phyloP scores from a whole-genome alignment of 371 early-diverging fungal genomes.

The Mucor piriformis region DNA sequence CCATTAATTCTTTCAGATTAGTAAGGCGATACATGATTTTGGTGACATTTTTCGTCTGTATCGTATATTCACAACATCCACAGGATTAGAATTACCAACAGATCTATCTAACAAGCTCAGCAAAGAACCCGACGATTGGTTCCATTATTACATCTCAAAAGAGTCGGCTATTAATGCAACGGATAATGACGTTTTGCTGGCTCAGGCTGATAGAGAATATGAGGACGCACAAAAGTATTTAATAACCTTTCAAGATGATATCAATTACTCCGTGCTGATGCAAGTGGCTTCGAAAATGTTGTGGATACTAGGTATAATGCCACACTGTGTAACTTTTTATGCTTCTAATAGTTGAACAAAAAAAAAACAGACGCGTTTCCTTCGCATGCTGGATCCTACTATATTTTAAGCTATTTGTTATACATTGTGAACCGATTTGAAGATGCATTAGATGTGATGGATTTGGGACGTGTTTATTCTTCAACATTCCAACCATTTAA shows the following conservation, averaged over 20 bases:
- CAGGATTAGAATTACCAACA: conserved; percentile 51
- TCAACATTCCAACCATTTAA: conserved; percentile 55
- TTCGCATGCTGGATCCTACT: conserved; percentile 60
- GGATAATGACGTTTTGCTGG: conserved; percentile 35
- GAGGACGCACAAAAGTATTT: conserved; percentile 45
- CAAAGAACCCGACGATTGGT: conserved; percentile 52
- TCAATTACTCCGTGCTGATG: conserved; percentile 46
- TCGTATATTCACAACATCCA: conserved; percentile 40
- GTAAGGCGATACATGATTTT: conserved; percentile 57
- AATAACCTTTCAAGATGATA: conserved; percentile 46
- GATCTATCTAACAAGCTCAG: conserved; percentile 42
- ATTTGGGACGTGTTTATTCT: conserved; percentile 55
- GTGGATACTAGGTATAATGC: conserved; percentile 59
- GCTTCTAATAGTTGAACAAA: not conserved
- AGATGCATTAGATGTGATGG: conserved; percentile 51
- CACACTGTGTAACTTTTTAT: too few species aligned
- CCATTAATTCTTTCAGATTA: conserved; percentile 1
- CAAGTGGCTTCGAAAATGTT: conserved; percentile 58
- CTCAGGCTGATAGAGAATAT: conserved; percentile 52
- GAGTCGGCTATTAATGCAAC: conserved; percentile 31
- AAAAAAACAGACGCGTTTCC: conserved; percentile 50
- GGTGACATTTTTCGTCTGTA: conserved; percentile 60
- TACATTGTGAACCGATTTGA: conserved; percentile 54
- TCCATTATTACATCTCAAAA: conserved; percentile 42
- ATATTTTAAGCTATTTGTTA: conserved; percentile 55